Evolutionary conservation across 495 filamentous ascomycete genomes (phyloP).

Genomic region (Penicillium malachiteum): DNA sequence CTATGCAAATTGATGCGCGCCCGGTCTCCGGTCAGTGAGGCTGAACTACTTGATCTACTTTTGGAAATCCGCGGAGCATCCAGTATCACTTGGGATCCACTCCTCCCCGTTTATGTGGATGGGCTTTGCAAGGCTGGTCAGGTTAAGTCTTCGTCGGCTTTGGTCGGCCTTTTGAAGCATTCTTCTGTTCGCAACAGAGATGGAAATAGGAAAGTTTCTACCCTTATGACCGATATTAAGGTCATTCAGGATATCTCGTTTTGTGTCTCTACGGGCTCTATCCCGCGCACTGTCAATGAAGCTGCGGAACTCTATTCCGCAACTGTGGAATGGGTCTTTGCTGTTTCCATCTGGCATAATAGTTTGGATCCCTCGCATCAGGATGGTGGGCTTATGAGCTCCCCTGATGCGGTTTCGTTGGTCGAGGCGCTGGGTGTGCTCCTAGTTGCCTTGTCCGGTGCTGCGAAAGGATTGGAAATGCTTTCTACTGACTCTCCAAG

Average conservation of each 20-base stretch:
- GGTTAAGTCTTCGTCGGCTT: constrained; percentile 55
- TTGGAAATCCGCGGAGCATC: constrained; percentile 52
- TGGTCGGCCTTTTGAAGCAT: constrained; percentile 58
- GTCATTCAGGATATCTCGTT: constrained; percentile 47
- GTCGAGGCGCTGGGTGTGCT: constrained; percentile 48
- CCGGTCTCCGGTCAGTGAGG: constrained; percentile 32
- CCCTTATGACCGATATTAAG: constrained; percentile 47
- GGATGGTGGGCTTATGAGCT: constrained; percentile 34
- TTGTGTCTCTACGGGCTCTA: constrained; percentile 35
- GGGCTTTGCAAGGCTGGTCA: constrained; percentile 53
- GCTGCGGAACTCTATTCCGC: constrained; percentile 35
- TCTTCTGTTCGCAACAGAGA: constrained; percentile 44
- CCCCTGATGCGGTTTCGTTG: constrained; percentile 41
- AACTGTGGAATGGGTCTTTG: constrained; percentile 41
- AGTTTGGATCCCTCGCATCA: constrained; percentile 29
- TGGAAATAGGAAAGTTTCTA: constrained; percentile 26
- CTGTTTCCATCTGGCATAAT: constrained; percentile 40
- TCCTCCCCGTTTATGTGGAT: constrained; percentile 63
- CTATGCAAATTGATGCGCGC: constrained; percentile 35
- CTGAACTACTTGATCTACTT: constrained; percentile 57
- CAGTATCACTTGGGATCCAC: constrained; percentile 58
- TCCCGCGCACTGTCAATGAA: constrained; percentile 33
- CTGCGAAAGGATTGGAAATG: constrained; percentile 36
- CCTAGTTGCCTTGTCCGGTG: constrained; percentile 43
- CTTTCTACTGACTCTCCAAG: constrained; percentile 34